Base-by-base conservation (phyloP, 306 rosid genomes). In the Rosa rugosa region DNA sequence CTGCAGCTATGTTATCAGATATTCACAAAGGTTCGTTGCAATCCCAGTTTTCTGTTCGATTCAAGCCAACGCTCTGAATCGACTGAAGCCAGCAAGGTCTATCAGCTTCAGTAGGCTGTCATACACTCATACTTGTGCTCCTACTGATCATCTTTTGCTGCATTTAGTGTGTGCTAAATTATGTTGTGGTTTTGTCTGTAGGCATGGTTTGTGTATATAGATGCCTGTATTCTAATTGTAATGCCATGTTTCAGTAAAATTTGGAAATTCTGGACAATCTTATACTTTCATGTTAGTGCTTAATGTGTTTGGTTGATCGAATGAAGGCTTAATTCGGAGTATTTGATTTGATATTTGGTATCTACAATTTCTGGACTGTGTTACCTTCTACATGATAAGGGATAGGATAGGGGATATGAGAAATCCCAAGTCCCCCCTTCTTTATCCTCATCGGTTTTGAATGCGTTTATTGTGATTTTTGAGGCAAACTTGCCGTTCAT, bases 1-100 rank as follows among this genome's bases (percentile, higher is more conserved):
- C 97, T 11, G 92, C 88, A 14, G 65, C 42, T 75, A 80, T 80
- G 22, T 82, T 89, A 66, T 80, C 97, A 22, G 85, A 89, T 68
- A 75, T 86, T 73, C 87, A 87, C 75, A 84, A 64, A 84, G 68
- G 84, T 46, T 86, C 89, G 50, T 77, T 87, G 75, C 72, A 79
- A 20, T 53, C 85, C 25, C 82, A 82, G 50, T 71, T 57, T 23
- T 75, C 42, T 83, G 69, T 46, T 59, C 6, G 40, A 68, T 67
- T 80, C 83, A 47, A 72, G 25, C 62, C 69, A 54, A 25, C 45
- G 8, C 14, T 45, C 45, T 0, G 31, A 27, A 45, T 1, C 18
- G 27, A 46, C 14, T 65, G 22, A 16, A 16, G 13, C 70, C 70
- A 8, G 45, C 70, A 65, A 16, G 8, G 13, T 16, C 45, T 27